These are phyloP conservation scores for Lipomyces sp. DNA, from an alignment of 805 yeast genomes.

Conservation along the genomic window DNA sequence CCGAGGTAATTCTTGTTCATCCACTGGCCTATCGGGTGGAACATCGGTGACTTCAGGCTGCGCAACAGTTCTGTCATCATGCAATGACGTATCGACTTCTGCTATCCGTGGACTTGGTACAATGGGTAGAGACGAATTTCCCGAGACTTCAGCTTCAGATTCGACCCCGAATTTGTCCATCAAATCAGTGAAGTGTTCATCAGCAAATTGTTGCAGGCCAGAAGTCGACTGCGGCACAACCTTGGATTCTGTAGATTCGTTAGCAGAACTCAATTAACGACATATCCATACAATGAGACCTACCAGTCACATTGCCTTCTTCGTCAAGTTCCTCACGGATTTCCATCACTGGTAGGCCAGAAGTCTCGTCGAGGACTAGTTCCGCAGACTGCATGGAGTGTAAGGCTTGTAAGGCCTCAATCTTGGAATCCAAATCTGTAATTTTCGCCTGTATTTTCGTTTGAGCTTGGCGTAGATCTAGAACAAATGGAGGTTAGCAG, in stretches of 20 bases:
- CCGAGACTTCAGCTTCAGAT: background rate
- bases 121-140: no score
- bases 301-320: constrained; percentile 60
- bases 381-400: constrained; percentile 11
- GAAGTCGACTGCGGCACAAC: constrained; percentile 17
- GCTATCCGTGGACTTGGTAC: no score
- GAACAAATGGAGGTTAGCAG: background rate
- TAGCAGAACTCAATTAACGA: no score
- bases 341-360: constrained; percentile 68
- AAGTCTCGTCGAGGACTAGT: constrained; percentile 36
- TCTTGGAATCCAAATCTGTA: constrained; percentile 12
- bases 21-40: no score
- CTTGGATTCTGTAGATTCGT: constrained; percentile 7
- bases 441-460: constrained; percentile 4
- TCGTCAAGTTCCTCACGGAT: constrained; percentile 83
- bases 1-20: no score
- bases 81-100: no score
- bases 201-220: constrained; percentile 19
- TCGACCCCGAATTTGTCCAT: constrained; percentile 33
- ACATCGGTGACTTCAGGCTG: no score
- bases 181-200: constrained; percentile 31
- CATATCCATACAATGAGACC: no score
- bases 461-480: constrained; percentile 7
- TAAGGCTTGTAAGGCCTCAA: constrained; percentile 10
- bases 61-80: no score